Conservation (phyloP, 768 basidiomycete genomes). For the Tremella yokohamensis region DNA sequence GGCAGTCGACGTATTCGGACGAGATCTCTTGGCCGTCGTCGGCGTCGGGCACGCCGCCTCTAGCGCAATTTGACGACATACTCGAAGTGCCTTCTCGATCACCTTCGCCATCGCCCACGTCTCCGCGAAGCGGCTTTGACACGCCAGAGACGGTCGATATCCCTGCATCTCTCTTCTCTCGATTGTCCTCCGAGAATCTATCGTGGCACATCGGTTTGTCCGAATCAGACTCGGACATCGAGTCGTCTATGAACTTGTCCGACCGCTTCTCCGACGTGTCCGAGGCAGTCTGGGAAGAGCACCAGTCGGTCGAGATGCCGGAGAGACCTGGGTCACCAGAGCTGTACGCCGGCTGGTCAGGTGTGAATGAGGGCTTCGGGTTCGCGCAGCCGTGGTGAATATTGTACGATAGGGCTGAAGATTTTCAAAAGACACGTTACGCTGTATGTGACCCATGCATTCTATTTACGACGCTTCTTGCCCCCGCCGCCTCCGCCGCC, state of each 20-base stretch:
- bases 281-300: conserved; percentile 13
- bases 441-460: background rate
- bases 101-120: background rate
- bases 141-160: conserved; percentile 7
- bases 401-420: background rate
- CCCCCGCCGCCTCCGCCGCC: conserved; percentile 5
- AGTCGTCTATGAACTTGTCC: conserved; percentile 20
- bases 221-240: conserved; percentile 33
- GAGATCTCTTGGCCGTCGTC: background rate
- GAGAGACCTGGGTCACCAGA: background rate
- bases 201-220: conserved; percentile 25
- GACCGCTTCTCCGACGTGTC: conserved; percentile 15
- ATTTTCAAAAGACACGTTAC: background rate
- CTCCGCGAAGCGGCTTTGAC: background rate
- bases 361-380: conserved; percentile 34
- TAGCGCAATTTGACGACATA: background rate
- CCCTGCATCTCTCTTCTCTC: background rate
- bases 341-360: conserved; percentile 16
- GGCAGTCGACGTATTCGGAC: background rate
- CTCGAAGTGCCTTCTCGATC: background rate
- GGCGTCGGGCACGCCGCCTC: no score
- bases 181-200: background rate
- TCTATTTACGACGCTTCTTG: conserved; percentile 7
- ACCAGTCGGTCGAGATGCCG: conserved; percentile 1
- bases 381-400: conserved; percentile 30